Percentiles rank a stretch among this genome's conserved stretches.
phyloP scores from a whole-genome alignment of 73 alveolate genomes.

The Paramecium sonneborni region DNA sequence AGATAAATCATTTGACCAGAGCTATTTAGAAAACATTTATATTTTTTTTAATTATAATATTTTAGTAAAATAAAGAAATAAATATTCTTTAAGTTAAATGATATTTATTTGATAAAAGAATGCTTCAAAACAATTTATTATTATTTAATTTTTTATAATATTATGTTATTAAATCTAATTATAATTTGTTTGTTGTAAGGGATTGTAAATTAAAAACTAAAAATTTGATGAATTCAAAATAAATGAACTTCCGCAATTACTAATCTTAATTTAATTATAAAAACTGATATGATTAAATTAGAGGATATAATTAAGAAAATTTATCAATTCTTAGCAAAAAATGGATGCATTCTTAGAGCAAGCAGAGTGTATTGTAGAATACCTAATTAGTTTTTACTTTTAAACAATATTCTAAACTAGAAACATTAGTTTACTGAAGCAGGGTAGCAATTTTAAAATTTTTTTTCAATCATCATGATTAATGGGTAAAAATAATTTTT shows the following conservation, averaged over 20 bases:
- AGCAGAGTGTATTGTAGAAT: conserved; percentile 67
- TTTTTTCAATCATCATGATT: background rate
- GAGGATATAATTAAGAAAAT: conserved; percentile 88
- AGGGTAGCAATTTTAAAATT: background rate
- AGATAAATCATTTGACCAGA: too few species aligned
- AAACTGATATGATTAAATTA: conserved; percentile 70
- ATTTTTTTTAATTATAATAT: too few species aligned
- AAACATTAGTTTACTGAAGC: conserved; percentile 38
- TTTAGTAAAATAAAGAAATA: too few species aligned
- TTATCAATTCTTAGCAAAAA: conserved; percentile 86
- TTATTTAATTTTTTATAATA: background rate
- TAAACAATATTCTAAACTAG: too few species aligned
- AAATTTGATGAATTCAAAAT: background rate
- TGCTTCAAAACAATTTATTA: too few species aligned
- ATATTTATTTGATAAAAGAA: too few species aligned
- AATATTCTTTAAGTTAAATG: too few species aligned
- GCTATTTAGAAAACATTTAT: too few species aligned
- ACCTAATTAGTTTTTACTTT: too few species aligned
- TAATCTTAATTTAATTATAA: background rate
- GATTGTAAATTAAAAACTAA: background rate
- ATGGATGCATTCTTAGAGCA: conserved; percentile 77
- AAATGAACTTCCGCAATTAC: background rate
- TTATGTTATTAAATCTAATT: background rate
- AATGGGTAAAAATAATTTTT: background rate
- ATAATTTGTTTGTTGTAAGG: background rate